phyloP scores from a whole-genome alignment of 1,139 yeast genomes.

The Zygosaccharomyces sapae region DNA sequence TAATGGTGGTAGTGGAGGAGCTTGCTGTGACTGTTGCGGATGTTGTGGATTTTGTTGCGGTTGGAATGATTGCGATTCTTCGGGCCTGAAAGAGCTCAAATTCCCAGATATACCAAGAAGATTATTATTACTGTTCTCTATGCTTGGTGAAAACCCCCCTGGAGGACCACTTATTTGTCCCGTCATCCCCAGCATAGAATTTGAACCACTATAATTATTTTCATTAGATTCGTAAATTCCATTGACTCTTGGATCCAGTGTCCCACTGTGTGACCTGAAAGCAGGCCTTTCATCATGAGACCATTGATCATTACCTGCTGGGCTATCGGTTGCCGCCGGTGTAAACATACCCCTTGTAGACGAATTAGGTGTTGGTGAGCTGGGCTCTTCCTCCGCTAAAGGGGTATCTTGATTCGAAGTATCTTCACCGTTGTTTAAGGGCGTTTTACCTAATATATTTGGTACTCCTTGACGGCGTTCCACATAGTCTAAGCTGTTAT shows the following conservation, averaged over 20 bases:
- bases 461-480: constrained; percentile 16
- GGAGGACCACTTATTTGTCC: constrained; percentile 13
- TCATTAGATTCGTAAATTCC: background rate
- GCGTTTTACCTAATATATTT: constrained; percentile 23
- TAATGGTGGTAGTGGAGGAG: constrained; percentile 10
- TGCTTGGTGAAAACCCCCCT: background rate
- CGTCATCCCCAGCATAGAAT: constrained; percentile 12
- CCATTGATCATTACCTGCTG: background rate
- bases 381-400: constrained; percentile 9
- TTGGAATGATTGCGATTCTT: constrained; percentile 1
- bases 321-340: constrained; percentile 8
- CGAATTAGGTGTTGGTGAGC: constrained; percentile 11
- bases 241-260: constrained; percentile 2
- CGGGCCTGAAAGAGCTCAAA: background rate
- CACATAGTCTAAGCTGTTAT: constrained; percentile 14
- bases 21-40: constrained; percentile 2
- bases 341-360: constrained; percentile 8
- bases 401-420: constrained; percentile 7
- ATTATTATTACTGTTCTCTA: background rate
- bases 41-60: constrained; percentile 1
- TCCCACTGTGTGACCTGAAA: constrained; percentile 1
- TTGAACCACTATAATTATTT: constrained; percentile 1
- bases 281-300: background rate
- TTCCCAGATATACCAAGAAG: background rate
- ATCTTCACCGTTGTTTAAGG: constrained; percentile 14